Percentiles rank a stretch among this genome's conserved stretches.
Evolutionary conservation across 768 basidiomycete genomes (phyloP).

Genomic region (Chalciporus chontae): DNA sequence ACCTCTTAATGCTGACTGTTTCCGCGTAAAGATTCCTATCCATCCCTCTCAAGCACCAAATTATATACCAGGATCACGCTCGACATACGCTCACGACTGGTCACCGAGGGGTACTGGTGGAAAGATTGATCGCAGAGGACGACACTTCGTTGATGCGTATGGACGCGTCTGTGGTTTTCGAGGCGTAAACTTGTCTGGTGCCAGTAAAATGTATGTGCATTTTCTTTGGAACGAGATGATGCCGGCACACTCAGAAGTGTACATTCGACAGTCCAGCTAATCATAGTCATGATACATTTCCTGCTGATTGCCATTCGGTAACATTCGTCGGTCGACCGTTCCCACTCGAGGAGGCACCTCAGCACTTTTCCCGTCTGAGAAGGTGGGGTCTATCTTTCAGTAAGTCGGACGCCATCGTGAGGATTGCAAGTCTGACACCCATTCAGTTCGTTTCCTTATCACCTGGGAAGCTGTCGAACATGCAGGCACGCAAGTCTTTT

Average conservation of each 20-base stretch:
- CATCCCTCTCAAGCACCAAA: slow-evolving; percentile 47
- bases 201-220: slow-evolving; percentile 64
- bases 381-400: slow-evolving; percentile 88
- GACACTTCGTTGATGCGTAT: slow-evolving; percentile 78
- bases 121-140: slow-evolving; percentile 55
- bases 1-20: not conserved
- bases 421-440: not conserved
- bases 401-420: slow-evolving; percentile 36
- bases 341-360: slow-evolving; percentile 81
- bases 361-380: slow-evolving; percentile 74
- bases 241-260: slow-evolving; percentile 20
- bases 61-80: slow-evolving; percentile 45
- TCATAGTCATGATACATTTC: slow-evolving; percentile 66
- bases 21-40: slow-evolving; percentile 5
- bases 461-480: slow-evolving; percentile 99
- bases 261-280: slow-evolving; percentile 53
- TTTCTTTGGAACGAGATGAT: no score
- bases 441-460: slow-evolving; percentile 80
- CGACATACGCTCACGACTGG: slow-evolving; percentile 75
- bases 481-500: slow-evolving; percentile 71
- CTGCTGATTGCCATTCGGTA: slow-evolving; percentile 56
- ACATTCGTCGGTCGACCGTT: slow-evolving; percentile 93
- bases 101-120: slow-evolving; percentile 53
- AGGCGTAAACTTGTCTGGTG: slow-evolving; percentile 84
- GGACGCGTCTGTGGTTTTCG: slow-evolving; percentile 78